These are phyloP conservation scores for Hamiltosporidium tvaerminnensis DNA, from an alignment of 371 early-diverging fungal species.

Conservation along the genomic window DNA sequence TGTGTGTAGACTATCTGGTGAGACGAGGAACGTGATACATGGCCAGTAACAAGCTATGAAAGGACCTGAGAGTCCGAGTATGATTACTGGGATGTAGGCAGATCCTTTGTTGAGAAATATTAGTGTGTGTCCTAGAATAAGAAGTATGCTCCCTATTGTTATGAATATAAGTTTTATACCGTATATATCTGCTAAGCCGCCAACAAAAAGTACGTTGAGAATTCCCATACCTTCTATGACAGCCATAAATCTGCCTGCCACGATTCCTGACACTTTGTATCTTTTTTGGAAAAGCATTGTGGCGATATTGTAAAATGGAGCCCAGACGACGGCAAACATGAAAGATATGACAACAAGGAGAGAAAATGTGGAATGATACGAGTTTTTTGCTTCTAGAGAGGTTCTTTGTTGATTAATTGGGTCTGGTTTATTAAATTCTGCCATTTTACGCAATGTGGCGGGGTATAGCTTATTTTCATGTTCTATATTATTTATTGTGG, in stretches of 20 bases:
- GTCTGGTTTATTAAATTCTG: neutral
- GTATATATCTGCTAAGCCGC: slow-evolving; percentile 29
- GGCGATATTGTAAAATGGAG: slow-evolving; percentile 45
- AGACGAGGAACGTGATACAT: slow-evolving; percentile 42
- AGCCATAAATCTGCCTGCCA: slow-evolving; percentile 34
- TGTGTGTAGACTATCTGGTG: slow-evolving; percentile 25
- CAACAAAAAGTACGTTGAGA: slow-evolving; percentile 15
- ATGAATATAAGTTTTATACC: slow-evolving; percentile 43
- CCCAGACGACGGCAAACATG: slow-evolving; percentile 34
- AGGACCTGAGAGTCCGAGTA: slow-evolving; percentile 37
- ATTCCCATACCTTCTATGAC: slow-evolving; percentile 34
- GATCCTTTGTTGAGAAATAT: slow-evolving; percentile 14
- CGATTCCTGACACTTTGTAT: slow-evolving; percentile 15
- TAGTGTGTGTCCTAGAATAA: slow-evolving; percentile 29
- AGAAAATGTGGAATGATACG: slow-evolving; percentile 25
- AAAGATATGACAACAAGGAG: slow-evolving; percentile 28
- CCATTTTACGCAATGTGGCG: neutral
- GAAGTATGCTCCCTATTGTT: slow-evolving; percentile 19
- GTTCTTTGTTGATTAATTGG: no score
- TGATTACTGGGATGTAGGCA: slow-evolving; percentile 8
- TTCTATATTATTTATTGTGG: no score
- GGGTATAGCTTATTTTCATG: no score
- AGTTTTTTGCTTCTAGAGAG: slow-evolving; percentile 6
- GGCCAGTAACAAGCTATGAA: slow-evolving; percentile 48
- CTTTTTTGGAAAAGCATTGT: slow-evolving; percentile 43